Evolutionary conservation across 805 yeast species (phyloP), one percentile per base, ranked within the genome.

Genomic region (Yarrowia keelungensis): DNA sequence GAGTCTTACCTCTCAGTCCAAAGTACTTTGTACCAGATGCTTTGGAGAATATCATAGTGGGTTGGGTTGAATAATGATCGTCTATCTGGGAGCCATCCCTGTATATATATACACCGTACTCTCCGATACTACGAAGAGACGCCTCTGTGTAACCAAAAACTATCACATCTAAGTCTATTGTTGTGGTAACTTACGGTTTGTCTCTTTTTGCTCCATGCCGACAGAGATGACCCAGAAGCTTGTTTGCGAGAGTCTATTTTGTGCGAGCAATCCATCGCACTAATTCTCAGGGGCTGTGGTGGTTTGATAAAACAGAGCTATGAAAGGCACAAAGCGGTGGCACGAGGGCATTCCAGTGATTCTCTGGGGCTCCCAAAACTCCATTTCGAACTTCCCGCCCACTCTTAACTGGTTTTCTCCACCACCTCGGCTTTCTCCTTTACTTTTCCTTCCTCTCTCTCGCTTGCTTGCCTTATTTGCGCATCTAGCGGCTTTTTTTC

Each of bases 1-100:
- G 70, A 10, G 42, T 51, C 46, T 65, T 45, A 7, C 73, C 73
- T 61, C 69, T 54, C 43, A 72, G 69, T 32, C 73, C 73, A 43
- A 70, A 53, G 53, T 67, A 72, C 54, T 47, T 38, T 7, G 19
- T 22, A 8, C 56, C 47, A 8, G 47, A 10, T 5, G 36, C 46
- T 47, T 62, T 62, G 39, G 46, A 38, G 10, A 49, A 22, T n/a
- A 26, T 3, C 46, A 35, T 42, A 1, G 43, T 36, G 43, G 32
- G 22, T 41, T 7, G 51, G 14, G 35, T 43, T n/a, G 64, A 7
- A 35, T 12, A 11, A 16, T 16, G 36, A 43, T 10, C 26, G 22
- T 8, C 14, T 4, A 3, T 8, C 2, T 11, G 58, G 43, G 58
- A 12, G 15, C 26, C 16, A 5, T 12, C 56, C 43, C 43, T 3